phyloP scores from a whole-genome alignment of 495 filamentous ascomycete genomes.

The Venustampulla echinocandica region DNA sequence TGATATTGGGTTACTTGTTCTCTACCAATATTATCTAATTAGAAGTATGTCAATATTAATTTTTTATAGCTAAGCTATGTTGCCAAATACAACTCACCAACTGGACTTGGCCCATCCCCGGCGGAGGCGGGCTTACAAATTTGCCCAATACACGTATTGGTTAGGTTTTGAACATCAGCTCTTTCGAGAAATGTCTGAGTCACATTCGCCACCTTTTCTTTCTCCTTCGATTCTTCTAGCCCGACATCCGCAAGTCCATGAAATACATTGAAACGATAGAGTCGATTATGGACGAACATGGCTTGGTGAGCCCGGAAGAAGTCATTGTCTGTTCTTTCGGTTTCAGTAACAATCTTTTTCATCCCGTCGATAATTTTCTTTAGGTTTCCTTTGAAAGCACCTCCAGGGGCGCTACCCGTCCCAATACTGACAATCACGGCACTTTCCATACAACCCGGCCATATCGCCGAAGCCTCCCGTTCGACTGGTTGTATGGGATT shows the following conservation, averaged over 20 bases:
- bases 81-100: neutral
- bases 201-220: conserved; percentile 29
- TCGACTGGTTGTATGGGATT: conserved; percentile 31
- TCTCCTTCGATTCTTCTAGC: conserved; percentile 32
- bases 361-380: conserved; percentile 23
- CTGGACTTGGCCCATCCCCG: neutral
- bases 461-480: neutral
- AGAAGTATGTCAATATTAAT: neutral
- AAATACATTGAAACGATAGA: conserved; percentile 39
- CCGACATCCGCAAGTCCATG: conserved; percentile 35
- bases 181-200: conserved; percentile 31
- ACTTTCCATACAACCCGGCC: neutral
- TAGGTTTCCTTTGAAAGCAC: conserved; percentile 22
- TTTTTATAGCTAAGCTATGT: neutral
- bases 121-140: neutral
- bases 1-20: neutral
- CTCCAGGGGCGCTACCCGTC: conserved; percentile 30
- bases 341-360: neutral
- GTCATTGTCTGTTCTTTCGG: neutral
- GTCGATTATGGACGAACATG: conserved; percentile 25
- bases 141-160: conserved; percentile 7
- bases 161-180: conserved; percentile 30
- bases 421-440: conserved; percentile 36
- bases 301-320: conserved; percentile 2
- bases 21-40: neutral